Conservation (phyloP, 495 filamentous ascomycete genomes). For the Xylaria bambusicola region DNA sequence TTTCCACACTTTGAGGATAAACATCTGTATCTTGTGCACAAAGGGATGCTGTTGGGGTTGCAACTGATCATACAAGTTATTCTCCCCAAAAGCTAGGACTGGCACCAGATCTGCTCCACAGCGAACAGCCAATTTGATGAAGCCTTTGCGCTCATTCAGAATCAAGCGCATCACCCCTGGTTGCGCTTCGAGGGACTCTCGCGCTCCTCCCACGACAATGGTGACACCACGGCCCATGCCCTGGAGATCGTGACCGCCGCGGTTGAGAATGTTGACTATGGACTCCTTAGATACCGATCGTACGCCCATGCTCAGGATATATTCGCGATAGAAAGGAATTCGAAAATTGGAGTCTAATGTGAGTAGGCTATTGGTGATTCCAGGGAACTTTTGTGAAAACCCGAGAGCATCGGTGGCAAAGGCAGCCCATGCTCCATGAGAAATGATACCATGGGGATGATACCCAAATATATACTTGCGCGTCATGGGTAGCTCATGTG, state of each 20-base stretch:
- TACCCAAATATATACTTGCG: conserved; percentile 98
- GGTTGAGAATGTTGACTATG: conserved; percentile 80
- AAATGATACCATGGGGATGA: conserved; percentile 96
- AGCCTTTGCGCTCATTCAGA: conserved; percentile 81
- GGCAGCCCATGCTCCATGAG: conserved; percentile 88
- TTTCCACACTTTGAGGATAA: conserved; percentile 79
- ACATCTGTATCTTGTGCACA: conserved; percentile 75
- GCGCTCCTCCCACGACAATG: conserved; percentile 90
- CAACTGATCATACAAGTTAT: conserved; percentile 91
- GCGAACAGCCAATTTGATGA: conserved; percentile 88
- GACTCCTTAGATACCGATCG: conserved; percentile 87
- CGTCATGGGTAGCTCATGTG: conserved; percentile 72
- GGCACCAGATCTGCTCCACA: conserved; percentile 91
- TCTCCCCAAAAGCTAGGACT: conserved; percentile 90
- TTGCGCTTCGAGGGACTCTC: conserved; percentile 84
- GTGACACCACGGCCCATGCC: conserved; percentile 97
- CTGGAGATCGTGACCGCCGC: conserved; percentile 72
- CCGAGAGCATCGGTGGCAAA: conserved; percentile 91
- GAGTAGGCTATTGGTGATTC: conserved; percentile 90
- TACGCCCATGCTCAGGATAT: conserved; percentile 81
- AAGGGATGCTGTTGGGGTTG: conserved; percentile 66
- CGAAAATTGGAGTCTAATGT: conserved; percentile 94
- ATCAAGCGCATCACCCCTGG: conserved; percentile 75
- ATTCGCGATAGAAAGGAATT: conserved; percentile 92
- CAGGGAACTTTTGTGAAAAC: conserved; percentile 86